phyloP scores from a whole-genome alignment of 441 rosid genomes.

The Erysimum pusillum region DNA sequence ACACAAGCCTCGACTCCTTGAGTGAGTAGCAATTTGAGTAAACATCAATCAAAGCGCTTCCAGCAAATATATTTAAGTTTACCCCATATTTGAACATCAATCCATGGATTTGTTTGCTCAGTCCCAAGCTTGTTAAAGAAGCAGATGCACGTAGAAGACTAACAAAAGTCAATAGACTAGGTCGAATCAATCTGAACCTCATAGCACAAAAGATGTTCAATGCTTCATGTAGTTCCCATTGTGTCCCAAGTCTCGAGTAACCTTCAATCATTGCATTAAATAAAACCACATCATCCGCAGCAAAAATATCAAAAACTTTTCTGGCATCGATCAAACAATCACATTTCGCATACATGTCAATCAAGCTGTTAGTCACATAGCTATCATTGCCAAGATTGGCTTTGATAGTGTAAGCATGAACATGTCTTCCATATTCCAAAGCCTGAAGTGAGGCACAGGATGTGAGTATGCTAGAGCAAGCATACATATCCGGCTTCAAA shows the following conservation, averaged over 20 bases:
- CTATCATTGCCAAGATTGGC: slow-evolving; percentile 59
- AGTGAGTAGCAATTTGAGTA: slow-evolving; percentile 67
- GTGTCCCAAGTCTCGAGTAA: slow-evolving; percentile 62
- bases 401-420: slow-evolving; percentile 73
- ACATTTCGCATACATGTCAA: slow-evolving; percentile 82
- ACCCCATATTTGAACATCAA: slow-evolving; percentile 65
- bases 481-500: slow-evolving; percentile 60
- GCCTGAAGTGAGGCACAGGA: slow-evolving; percentile 70
- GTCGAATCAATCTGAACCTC: slow-evolving; percentile 58
- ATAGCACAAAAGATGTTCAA: slow-evolving; percentile 61
- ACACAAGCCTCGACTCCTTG: slow-evolving; percentile 65
- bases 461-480: slow-evolving; percentile 69
- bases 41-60: slow-evolving; percentile 71
- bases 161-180: slow-evolving; percentile 71
- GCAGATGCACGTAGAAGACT: slow-evolving; percentile 75
- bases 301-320: slow-evolving; percentile 58
- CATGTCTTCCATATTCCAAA: slow-evolving; percentile 63
- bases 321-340: slow-evolving; percentile 62
- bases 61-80: slow-evolving; percentile 54
- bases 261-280: slow-evolving; percentile 83
- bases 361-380: slow-evolving; percentile 67
- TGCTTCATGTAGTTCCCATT: slow-evolving; percentile 56
- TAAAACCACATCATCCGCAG: slow-evolving; percentile 57
- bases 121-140: slow-evolving; percentile 53
- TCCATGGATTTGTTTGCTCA: slow-evolving; percentile 73